Percentiles rank a stretch among this genome's conserved stretches.
phyloP scores from a whole-genome alignment of 1,284 basidiomycete genomes.

The Dichomitus squalens region DNA sequence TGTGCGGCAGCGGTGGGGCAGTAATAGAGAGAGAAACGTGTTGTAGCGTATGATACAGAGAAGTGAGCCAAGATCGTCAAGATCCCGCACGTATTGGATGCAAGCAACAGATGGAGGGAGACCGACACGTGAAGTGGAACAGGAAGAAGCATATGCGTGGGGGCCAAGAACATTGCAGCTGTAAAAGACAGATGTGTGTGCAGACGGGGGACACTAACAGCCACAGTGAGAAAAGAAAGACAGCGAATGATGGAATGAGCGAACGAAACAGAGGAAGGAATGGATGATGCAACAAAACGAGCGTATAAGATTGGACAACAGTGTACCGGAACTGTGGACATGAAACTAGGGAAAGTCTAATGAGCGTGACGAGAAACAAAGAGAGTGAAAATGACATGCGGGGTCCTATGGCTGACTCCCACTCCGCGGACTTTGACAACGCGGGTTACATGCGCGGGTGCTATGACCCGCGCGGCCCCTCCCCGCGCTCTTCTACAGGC shows the following conservation, averaged over 20 bases:
- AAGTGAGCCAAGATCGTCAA: constrained; percentile 23
- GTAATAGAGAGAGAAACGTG: neutral
- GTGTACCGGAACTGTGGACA: neutral
- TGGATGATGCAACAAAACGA: neutral
- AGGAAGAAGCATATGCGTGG: neutral
- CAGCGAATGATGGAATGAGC: neutral
- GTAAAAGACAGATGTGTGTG: constrained; percentile 5
- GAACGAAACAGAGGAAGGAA: constrained; percentile 1
- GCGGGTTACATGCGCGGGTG: neutral
- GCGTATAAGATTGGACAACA: constrained; percentile 1
- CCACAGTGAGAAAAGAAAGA: neutral
- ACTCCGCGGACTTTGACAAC: no score
- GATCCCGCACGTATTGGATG: constrained; percentile 15
- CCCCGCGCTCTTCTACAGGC: constrained; percentile 6
- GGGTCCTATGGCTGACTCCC: no score
- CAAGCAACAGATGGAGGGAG: neutral
- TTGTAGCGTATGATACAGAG: constrained; percentile 21
- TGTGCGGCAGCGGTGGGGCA: neutral
- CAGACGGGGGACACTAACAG: neutral
- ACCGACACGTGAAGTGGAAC: neutral
- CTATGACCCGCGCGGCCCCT: constrained; percentile 14
- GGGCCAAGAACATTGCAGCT: neutral
- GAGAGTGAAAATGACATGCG: constrained; percentile 2
- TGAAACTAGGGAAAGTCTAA: neutral
- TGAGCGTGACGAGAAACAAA: neutral